phyloP scores from a whole-genome alignment of 495 filamentous ascomycete genomes.

The Bryoglossum gracile region DNA sequence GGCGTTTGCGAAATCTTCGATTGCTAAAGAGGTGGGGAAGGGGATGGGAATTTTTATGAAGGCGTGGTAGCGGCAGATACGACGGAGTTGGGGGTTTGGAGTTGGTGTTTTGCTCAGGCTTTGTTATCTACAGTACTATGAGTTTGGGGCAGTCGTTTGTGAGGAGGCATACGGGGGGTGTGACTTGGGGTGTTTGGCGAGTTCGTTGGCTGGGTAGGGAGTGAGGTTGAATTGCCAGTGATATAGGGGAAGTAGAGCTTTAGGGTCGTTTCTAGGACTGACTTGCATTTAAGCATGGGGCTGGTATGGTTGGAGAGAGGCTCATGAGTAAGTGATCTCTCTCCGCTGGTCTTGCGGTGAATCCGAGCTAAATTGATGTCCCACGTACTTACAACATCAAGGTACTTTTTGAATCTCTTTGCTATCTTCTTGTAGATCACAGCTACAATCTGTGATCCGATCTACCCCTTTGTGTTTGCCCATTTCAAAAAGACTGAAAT shows the following conservation, averaged over 20 bases:
- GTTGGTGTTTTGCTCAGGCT: slow-evolving; percentile 29
- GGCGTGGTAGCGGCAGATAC: slow-evolving; percentile 33
- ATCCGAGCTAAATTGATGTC: not conserved
- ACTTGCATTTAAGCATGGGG: slow-evolving; percentile 26
- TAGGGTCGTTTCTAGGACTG: slow-evolving; percentile 33
- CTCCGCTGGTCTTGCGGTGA: too few species aligned
- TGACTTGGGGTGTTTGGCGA: slow-evolving; percentile 36
- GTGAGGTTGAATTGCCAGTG: not conserved
- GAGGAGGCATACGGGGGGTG: slow-evolving; percentile 35
- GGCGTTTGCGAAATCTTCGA: slow-evolving; percentile 33
- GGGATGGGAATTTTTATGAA: slow-evolving; percentile 30
- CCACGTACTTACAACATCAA: not conserved
- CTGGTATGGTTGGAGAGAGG: slow-evolving; percentile 38
- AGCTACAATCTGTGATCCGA: slow-evolving; percentile 29
- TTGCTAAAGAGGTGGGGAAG: slow-evolving; percentile 29
- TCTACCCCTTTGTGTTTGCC: slow-evolving; percentile 33
- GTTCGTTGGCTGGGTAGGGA: slow-evolving; percentile 11
- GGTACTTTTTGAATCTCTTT: slow-evolving; percentile 30
- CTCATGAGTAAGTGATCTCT: slow-evolving; percentile 20
- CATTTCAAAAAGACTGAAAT: slow-evolving; percentile 29
- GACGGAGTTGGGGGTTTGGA: slow-evolving; percentile 40
- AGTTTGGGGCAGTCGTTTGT: slow-evolving; percentile 32
- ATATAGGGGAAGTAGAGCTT: slow-evolving; percentile 29
- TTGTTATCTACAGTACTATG: slow-evolving; percentile 23
- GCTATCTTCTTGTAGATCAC: slow-evolving; percentile 30